A percentile compares a stretch with the other conserved stretches of the same genome.
Conservation (phyloP, 23 red algal species). For the Gracilariopsis chorda region DNA sequence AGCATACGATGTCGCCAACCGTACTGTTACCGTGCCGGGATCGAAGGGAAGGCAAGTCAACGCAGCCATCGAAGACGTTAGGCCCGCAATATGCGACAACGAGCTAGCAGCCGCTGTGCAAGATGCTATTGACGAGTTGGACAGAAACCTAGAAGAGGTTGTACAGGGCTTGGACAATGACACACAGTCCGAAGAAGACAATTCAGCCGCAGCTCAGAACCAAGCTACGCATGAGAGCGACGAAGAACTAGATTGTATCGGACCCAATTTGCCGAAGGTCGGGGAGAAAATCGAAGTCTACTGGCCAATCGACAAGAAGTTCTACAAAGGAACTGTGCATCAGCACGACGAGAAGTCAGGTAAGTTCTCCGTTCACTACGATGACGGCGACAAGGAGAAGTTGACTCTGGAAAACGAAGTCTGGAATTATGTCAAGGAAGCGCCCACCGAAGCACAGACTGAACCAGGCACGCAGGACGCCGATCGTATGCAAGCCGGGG, state of each 20-base stretch:
- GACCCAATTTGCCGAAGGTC: background rate
- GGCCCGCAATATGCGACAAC: background rate
- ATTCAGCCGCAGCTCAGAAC: background rate
- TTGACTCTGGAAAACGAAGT: background rate
- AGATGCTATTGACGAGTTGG: slow-evolving; percentile 18
- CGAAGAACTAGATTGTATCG: background rate
- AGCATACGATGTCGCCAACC: background rate
- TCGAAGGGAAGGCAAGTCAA: background rate
- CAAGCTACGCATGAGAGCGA: background rate
- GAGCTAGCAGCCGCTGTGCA: slow-evolving; percentile 13
- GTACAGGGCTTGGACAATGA: background rate
- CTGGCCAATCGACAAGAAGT: slow-evolving; percentile 8
- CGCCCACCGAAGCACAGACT: background rate
- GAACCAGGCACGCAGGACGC: background rate
- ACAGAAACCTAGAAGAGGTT: slow-evolving; percentile 14
- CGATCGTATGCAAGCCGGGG: background rate
- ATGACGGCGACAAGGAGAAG: slow-evolving; percentile 1
- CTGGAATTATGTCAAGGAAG: background rate
- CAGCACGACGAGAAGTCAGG: background rate
- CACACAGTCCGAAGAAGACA: background rate
- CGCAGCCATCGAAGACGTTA: slow-evolving; percentile 3
- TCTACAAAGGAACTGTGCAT: background rate
- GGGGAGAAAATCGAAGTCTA: slow-evolving; percentile 2
- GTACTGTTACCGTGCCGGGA: slow-evolving; percentile 3
- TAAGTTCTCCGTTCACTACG: background rate